phyloP scores from a whole-genome alignment of 176 grass and related monocot species.

The Oryza officinalis region DNA sequence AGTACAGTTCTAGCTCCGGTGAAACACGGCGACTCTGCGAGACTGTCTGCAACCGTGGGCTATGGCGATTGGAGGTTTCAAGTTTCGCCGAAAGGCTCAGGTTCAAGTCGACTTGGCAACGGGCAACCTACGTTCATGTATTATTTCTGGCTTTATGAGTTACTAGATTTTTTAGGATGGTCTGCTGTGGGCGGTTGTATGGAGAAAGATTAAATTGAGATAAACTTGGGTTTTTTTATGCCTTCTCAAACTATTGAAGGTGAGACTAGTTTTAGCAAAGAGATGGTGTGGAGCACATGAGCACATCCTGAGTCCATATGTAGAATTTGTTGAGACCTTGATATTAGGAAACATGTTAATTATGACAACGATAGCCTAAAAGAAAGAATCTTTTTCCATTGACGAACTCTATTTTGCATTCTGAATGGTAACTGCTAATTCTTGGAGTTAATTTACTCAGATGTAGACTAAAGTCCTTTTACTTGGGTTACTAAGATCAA shows the following conservation, averaged over 20 bases:
- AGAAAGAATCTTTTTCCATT: background rate
- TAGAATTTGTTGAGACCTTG: background rate
- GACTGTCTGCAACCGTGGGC: too few species aligned
- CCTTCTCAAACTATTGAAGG: background rate
- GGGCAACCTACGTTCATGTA: too few species aligned
- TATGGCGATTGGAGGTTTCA: too few species aligned
- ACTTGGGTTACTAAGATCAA: background rate
- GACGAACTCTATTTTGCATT: background rate
- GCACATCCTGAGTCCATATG: background rate
- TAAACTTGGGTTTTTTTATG: background rate
- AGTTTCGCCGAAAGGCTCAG: too few species aligned
- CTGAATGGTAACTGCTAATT: background rate
- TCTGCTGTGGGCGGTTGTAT: background rate
- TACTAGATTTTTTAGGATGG: background rate
- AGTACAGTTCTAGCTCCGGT: too few species aligned
- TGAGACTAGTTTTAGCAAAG: too few species aligned
- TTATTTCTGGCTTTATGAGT: too few species aligned
- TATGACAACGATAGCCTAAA: background rate
- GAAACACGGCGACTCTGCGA: too few species aligned
- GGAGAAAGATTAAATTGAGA: background rate
- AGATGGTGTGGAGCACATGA: background rate
- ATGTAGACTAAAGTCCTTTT: background rate
- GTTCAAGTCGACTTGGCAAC: too few species aligned
- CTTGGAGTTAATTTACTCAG: conserved; percentile 6
- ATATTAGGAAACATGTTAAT: background rate